A percentile compares a stretch with the other conserved stretches of the same genome.
These are phyloP conservation scores for Gypsophila paniculata DNA, from an alignment of 179 eudicot genomes.

Conservation along the genomic window DNA sequence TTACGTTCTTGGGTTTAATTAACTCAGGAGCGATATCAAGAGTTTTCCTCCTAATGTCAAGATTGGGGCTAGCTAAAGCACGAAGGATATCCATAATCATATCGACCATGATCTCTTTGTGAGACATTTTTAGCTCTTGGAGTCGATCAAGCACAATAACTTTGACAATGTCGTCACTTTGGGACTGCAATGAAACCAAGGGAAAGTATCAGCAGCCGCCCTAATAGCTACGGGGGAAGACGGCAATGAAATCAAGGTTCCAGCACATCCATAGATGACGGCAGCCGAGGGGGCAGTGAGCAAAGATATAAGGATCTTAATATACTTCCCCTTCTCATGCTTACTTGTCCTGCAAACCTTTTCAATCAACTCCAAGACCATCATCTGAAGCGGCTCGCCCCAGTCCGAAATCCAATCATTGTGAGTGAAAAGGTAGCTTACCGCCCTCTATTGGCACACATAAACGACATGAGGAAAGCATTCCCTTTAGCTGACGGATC, in stretches of 20 bases:
- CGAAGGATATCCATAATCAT: conserved; percentile 75
- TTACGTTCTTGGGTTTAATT: conserved; percentile 65
- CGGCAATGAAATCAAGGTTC: conserved; percentile 67
- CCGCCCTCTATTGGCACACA: conserved; percentile 71
- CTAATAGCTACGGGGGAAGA: conserved; percentile 73
- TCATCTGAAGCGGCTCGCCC: conserved; percentile 76
- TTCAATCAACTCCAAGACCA: conserved; percentile 67
- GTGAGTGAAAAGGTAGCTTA: conserved; percentile 53
- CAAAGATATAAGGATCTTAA: conserved; percentile 60
- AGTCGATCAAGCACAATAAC: conserved; percentile 73
- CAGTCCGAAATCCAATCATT: conserved; percentile 59
- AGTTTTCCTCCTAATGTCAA: conserved; percentile 67
- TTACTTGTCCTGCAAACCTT: conserved; percentile 70
- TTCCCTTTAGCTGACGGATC: conserved; percentile 72
- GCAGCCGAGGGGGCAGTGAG: conserved; percentile 66
- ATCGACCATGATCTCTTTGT: conserved; percentile 71
- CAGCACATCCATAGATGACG: conserved; percentile 67
- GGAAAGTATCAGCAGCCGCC: conserved; percentile 71
- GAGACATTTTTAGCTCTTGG: conserved; percentile 55
- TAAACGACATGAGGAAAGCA: conserved; percentile 69
- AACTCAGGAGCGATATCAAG: conserved; percentile 63
- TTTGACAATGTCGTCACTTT: conserved; percentile 78
- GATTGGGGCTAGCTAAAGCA: conserved; percentile 73
- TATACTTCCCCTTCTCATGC: conserved; percentile 74
- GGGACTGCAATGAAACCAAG: conserved; percentile 66